Evolutionary conservation across 164 flowering plant genomes (phyloP).

Genomic region (Annona cherimola): DNA sequence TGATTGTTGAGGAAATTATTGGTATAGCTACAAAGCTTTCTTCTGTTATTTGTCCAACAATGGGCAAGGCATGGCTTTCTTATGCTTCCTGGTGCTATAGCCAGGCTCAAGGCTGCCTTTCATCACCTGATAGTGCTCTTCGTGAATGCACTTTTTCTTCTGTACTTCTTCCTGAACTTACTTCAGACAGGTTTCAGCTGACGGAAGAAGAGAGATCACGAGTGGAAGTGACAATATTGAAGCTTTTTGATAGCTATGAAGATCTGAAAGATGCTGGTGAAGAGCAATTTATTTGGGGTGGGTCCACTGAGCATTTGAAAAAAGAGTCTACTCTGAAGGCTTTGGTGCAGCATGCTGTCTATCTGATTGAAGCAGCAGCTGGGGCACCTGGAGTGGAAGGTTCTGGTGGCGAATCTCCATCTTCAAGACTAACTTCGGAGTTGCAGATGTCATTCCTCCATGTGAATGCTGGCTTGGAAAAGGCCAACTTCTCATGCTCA

Average conservation of each 20-base stretch:
- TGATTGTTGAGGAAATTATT: slow-evolving; percentile 60
- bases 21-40: slow-evolving; percentile 68
- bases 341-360: slow-evolving; percentile 52
- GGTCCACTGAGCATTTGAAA: slow-evolving; percentile 24
- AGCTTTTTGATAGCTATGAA: slow-evolving; percentile 26
- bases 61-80: slow-evolving; percentile 93
- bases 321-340: slow-evolving; percentile 23
- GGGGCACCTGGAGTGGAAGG: slow-evolving; percentile 70
- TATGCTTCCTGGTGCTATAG: slow-evolving; percentile 94
- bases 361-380: slow-evolving; percentile 64
- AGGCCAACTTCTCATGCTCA: slow-evolving; percentile 27
- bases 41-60: slow-evolving; percentile 57
- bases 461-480: slow-evolving; percentile 34
- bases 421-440: slow-evolving; percentile 52
- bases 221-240: slow-evolving; percentile 40
- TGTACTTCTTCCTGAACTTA: slow-evolving; percentile 49
- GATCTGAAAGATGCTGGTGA: slow-evolving; percentile 22
- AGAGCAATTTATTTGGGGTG: slow-evolving; percentile 23
- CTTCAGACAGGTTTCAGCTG: slow-evolving; percentile 45
- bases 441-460: slow-evolving; percentile 35
- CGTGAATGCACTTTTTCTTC: slow-evolving; percentile 55
- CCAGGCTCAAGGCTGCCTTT: slow-evolving; percentile 52
- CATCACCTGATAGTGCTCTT: slow-evolving; percentile 27
- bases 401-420: slow-evolving; percentile 37
- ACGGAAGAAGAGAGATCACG: slow-evolving; percentile 57